Evolutionary conservation across 2,329 filamentous ascomycete species (phyloP).

Genomic region (Aplosporella prunicola): DNA sequence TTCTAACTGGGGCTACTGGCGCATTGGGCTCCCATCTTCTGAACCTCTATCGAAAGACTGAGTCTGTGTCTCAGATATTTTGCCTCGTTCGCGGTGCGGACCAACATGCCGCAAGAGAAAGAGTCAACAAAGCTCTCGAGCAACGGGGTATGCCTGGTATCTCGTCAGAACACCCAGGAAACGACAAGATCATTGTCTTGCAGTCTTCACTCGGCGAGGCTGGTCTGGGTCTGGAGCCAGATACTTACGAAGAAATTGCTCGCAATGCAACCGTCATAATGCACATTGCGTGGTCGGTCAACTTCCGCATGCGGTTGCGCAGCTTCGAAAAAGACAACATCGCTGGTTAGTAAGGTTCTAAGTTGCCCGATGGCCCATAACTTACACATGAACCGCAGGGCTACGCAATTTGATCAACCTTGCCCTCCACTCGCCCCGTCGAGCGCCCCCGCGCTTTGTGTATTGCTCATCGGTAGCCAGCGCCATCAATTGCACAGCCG

Average conservation of each 20-base stretch:
- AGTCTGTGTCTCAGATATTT: slow-evolving; percentile 39
- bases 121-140: slow-evolving; percentile 37
- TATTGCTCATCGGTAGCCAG: slow-evolving; percentile 47
- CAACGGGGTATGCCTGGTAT: slow-evolving; percentile 26
- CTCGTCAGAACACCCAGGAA: slow-evolving; percentile 9
- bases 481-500: slow-evolving; percentile 23
- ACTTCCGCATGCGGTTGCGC: slow-evolving; percentile 49
- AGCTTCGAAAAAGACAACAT: slow-evolving; percentile 49
- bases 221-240: slow-evolving; percentile 39
- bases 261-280: slow-evolving; percentile 44
- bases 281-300: slow-evolving; percentile 57
- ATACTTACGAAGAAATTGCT: slow-evolving; percentile 34
- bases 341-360: slow-evolving; percentile 20
- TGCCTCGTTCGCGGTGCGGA: slow-evolving; percentile 47
- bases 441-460: slow-evolving; percentile 29
- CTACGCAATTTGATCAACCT: slow-evolving; percentile 42
- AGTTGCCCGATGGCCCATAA: background rate
- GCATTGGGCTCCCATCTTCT: slow-evolving; percentile 44
- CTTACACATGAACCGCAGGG: slow-evolving; percentile 18
- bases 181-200: slow-evolving; percentile 38
- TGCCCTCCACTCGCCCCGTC: slow-evolving; percentile 25
- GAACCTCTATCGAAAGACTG: slow-evolving; percentile 31
- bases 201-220: slow-evolving; percentile 39
- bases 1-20: slow-evolving; percentile 44
- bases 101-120: slow-evolving; percentile 31